A percentile compares a stretch with the other conserved stretches of the same genome.
Evolutionary conservation across 371 early-diverging fungal genomes (phyloP).

Genomic region (Nematocida minor): DNA sequence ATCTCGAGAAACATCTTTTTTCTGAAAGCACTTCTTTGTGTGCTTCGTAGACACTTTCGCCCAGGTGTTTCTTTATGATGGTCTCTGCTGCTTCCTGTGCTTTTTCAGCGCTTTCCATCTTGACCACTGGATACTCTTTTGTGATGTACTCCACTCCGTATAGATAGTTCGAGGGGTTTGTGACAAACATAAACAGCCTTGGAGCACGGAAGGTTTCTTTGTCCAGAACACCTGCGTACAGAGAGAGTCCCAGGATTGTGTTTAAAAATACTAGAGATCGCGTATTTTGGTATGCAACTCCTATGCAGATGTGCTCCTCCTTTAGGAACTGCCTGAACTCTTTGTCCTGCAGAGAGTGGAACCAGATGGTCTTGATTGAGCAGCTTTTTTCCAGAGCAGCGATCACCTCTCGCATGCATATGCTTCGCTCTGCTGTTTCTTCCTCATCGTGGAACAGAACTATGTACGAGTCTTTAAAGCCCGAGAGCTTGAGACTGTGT

Average conservation of each 20-base stretch:
- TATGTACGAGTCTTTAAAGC: constrained; percentile 43
- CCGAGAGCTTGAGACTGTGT: constrained; percentile 1
- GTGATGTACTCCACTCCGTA: neutral
- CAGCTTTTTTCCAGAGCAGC: neutral
- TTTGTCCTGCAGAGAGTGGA: neutral
- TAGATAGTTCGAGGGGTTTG: constrained; percentile 4
- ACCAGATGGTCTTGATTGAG: constrained; percentile 24
- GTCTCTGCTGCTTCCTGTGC: neutral
- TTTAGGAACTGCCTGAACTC: constrained; percentile 38
- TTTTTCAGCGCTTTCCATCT: neutral
- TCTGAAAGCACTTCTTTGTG: neutral
- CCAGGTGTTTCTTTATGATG: neutral
- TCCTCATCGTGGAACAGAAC: constrained; percentile 45
- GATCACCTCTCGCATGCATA: constrained; percentile 26
- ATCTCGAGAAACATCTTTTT: neutral
- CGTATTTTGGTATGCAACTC: constrained; percentile 12
- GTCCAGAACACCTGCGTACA: constrained; percentile 35
- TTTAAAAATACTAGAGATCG: constrained; percentile 27
- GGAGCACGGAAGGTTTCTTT: constrained; percentile 27
- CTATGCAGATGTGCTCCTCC: constrained; percentile 48
- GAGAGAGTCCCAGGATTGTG: constrained; percentile 15
- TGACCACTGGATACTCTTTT: neutral
- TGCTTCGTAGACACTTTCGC: neutral
- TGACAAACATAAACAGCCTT: constrained; percentile 31
- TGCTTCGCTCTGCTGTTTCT: neutral